Conservation (phyloP, 352 stramenopile genomes). For the Pythium folliculosum region DNA sequence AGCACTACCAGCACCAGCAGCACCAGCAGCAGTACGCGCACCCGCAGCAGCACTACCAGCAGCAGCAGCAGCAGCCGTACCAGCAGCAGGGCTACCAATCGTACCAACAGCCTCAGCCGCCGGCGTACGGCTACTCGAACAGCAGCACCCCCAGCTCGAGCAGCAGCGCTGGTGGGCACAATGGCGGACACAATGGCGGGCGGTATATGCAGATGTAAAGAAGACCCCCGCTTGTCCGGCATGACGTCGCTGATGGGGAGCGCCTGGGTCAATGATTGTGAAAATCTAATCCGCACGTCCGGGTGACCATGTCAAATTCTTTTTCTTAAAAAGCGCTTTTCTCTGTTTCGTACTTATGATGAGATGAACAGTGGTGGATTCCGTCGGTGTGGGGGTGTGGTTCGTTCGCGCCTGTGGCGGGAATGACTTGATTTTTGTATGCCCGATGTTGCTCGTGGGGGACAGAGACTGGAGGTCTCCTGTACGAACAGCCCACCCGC, state of each 20-base stretch:
- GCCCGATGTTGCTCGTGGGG: not conserved
- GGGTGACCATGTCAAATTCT: not conserved
- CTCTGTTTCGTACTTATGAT: slow-evolving; percentile 1
- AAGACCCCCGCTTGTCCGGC: too few relatives aligned
- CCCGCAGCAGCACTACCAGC: not conserved
- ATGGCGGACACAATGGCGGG: slow-evolving; percentile 12
- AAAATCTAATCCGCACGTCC: not conserved
- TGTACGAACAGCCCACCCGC: not conserved
- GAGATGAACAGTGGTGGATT: slow-evolving; percentile 1
- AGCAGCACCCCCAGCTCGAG: slow-evolving; percentile 6
- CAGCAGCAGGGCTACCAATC: slow-evolving; percentile 8
- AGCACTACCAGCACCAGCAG: slow-evolving; percentile 15
- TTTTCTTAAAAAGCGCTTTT: slow-evolving; percentile 4
- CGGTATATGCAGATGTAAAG: slow-evolving; percentile 43
- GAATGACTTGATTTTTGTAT: slow-evolving; percentile 16
- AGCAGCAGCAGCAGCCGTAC: slow-evolving; percentile 11
- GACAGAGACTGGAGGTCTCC: not conserved
- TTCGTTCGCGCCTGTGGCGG: not conserved
- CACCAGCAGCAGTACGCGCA: slow-evolving; percentile 4
- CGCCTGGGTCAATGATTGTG: too few relatives aligned
- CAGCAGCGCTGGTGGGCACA: slow-evolving; percentile 13
- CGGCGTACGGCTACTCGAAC: slow-evolving; percentile 12
- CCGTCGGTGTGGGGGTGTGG: slow-evolving; percentile 7
- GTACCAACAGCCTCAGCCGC: not conserved
- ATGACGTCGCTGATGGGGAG: too few relatives aligned